Evolutionary conservation across 495 filamentous ascomycete species (phyloP).

Genomic region (Clohesyomyces aquaticus): DNA sequence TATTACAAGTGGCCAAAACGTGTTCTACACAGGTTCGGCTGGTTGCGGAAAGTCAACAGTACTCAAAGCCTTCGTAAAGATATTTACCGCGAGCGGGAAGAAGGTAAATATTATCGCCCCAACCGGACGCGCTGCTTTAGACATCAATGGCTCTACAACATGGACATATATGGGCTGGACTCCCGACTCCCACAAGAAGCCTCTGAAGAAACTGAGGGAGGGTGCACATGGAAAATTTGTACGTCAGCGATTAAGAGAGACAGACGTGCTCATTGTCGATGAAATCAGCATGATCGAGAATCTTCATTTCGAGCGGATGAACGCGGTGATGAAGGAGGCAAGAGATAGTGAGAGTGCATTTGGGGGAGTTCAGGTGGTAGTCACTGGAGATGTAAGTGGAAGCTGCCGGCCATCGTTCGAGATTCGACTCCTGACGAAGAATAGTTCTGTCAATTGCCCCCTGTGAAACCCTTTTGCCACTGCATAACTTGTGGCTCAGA

Average conservation of each 20-base stretch:
- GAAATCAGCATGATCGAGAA: constrained; percentile 61
- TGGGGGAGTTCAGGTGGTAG: constrained; percentile 54
- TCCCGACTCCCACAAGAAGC: constrained; percentile 43
- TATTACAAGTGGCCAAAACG: constrained; percentile 55
- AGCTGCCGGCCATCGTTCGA: neutral
- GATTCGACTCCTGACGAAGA: neutral
- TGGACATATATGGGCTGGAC: constrained; percentile 61
- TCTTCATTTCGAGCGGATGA: constrained; percentile 58
- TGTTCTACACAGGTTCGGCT: constrained; percentile 66
- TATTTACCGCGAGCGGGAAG: constrained; percentile 44
- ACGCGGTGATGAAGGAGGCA: constrained; percentile 53
- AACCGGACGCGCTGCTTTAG: constrained; percentile 59
- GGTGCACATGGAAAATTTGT: constrained; percentile 34
- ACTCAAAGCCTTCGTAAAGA: constrained; percentile 53
- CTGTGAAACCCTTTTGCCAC: constrained; percentile 48
- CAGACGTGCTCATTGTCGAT: constrained; percentile 54
- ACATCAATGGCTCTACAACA: constrained; percentile 58
- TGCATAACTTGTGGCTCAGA: constrained; percentile 49
- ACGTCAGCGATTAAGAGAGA: constrained; percentile 42
- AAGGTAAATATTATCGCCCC: constrained; percentile 59
- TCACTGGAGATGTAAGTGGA: constrained; percentile 46
- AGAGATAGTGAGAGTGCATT: constrained; percentile 39
- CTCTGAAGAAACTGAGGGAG: constrained; percentile 39
- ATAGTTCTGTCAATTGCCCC: constrained; percentile 51
- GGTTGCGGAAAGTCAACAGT: constrained; percentile 65